A percentile compares a stretch with the other conserved stretches of the same genome.
These are phyloP conservation scores for Backusella tarrabulga DNA, from an alignment of 192 early-diverging fungal genomes.

Conservation along the genomic window DNA sequence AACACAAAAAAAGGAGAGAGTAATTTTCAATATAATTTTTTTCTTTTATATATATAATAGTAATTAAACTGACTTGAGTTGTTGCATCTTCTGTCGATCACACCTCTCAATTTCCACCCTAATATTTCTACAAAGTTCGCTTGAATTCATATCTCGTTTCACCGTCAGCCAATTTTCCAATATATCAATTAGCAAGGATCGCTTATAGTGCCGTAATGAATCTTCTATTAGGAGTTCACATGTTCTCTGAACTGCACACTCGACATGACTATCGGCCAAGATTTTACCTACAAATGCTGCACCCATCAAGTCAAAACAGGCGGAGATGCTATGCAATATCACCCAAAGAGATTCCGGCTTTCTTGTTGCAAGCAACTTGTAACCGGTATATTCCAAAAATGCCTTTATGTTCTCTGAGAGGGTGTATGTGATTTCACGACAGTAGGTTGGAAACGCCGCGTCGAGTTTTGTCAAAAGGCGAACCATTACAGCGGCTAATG, in stretches of 20 bases:
- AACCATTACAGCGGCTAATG: constrained; percentile 30
- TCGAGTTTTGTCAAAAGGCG: constrained; percentile 31
- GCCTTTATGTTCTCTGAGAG: constrained; percentile 38
- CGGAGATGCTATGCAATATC: constrained; percentile 28
- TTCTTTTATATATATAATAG: neutral
- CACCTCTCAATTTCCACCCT: constrained; percentile 29
- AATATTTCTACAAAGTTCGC: constrained; percentile 23
- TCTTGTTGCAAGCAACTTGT: constrained; percentile 25
- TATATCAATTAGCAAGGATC: constrained; percentile 12
- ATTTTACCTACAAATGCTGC: constrained; percentile 32
- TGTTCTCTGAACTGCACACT: constrained; percentile 29
- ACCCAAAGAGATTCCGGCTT: neutral
- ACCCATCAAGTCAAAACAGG: constrained; percentile 35
- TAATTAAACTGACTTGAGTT: neutral
- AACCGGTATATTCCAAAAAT: constrained; percentile 38
- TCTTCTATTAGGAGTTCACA: constrained; percentile 24
- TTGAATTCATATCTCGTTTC: constrained; percentile 22
- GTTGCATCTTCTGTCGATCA: constrained; percentile 12
- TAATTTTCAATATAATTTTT: constrained; percentile 3
- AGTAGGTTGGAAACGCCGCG: constrained; percentile 33
- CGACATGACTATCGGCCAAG: constrained; percentile 29
- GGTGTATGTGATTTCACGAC: constrained; percentile 39
- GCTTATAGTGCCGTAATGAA: constrained; percentile 14
- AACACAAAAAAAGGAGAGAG: neutral
- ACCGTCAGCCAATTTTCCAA: constrained; percentile 23